Percentiles rank a stretch among this genome's conserved stretches.
Evolutionary conservation across 768 basidiomycete species (phyloP).

Genomic region (Mrakia frigida): DNA sequence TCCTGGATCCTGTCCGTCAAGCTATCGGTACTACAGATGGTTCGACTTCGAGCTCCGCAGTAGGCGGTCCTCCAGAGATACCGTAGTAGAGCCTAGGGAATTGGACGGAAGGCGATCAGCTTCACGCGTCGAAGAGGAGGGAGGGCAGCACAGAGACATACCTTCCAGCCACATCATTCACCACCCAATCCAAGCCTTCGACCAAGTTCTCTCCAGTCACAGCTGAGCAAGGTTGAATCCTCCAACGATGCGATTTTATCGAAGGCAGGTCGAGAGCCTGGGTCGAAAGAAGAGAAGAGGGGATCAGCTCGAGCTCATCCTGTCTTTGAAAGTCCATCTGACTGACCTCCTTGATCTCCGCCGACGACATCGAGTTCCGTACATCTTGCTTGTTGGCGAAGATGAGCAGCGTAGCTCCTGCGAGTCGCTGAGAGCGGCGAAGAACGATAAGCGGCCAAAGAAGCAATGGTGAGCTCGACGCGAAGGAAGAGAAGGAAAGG

Average conservation of each 20-base stretch:
- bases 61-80: neutral
- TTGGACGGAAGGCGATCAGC: neutral
- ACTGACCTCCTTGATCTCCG: constrained; percentile 77
- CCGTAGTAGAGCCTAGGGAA: neutral
- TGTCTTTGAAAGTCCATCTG: neutral
- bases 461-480: neutral
- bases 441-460: neutral
- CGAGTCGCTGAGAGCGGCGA: constrained; percentile 59
- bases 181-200: constrained; percentile 85
- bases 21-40: neutral
- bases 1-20: neutral
- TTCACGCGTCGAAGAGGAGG: neutral
- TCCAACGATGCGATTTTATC: constrained; percentile 86
- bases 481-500: neutral
- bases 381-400: constrained; percentile 99
- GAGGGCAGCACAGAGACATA: neutral
- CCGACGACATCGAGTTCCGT: constrained; percentile 70
- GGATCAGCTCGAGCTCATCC: neutral
- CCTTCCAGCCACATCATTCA: constrained; percentile 69
- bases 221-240: constrained; percentile 85
- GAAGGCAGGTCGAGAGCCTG: constrained; percentile 74
- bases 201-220: constrained; percentile 80
- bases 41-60: neutral
- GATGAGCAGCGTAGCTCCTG: constrained; percentile 91
- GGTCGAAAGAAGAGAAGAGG: neutral